A percentile compares a stretch with the other conserved stretches of the same genome.
Conservation (phyloP, 2,329 filamentous ascomycete genomes). For the Tolypocladium amazonense region DNA sequence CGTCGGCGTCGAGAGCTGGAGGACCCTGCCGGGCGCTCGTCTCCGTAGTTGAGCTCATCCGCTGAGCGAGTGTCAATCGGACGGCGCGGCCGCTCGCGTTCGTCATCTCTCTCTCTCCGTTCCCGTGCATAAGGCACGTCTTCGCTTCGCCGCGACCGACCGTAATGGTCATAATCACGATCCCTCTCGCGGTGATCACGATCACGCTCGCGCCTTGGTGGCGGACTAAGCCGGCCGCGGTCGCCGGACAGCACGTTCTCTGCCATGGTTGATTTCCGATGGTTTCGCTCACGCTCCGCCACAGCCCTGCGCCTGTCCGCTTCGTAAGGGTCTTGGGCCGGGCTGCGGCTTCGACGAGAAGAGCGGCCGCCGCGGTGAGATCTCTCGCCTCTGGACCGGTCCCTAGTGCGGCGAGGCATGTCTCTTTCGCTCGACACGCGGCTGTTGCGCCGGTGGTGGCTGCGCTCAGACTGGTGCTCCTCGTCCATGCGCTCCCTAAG, state of each 20-base stretch:
- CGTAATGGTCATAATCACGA: conserved; percentile 14
- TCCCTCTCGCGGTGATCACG: conserved; percentile 32
- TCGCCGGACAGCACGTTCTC: conserved; percentile 47
- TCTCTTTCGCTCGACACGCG: conserved; percentile 41
- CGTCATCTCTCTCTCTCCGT: conserved; percentile 76
- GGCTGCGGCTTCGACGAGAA: conserved; percentile 65
- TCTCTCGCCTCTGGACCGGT: conserved; percentile 48
- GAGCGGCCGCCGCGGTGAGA: conserved; percentile 49
- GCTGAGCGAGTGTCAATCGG: conserved; percentile 65
- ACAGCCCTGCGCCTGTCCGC: conserved; percentile 89
- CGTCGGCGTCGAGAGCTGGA: conserved; percentile 61
- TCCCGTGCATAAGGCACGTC: conserved; percentile 48
- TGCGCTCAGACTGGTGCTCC: conserved; percentile 53
- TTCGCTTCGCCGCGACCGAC: conserved; percentile 13
- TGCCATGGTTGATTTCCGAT: conserved; percentile 68
- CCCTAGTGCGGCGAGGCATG: conserved; percentile 51
- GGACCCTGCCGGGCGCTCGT: conserved; percentile 53
- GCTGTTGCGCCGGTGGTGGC: conserved; percentile 43
- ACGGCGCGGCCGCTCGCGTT: conserved; percentile 75
- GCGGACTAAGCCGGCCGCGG: conserved; percentile 32
- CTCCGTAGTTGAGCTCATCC: conserved; percentile 87
- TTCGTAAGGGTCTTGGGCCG: conserved; percentile 91
- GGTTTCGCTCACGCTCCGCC: conserved; percentile 87
- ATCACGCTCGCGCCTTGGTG: conserved; percentile 30
- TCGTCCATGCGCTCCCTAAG: conserved; percentile 89